Percentiles rank a stretch among this genome's conserved stretches.
These are phyloP conservation scores for Aspergillus cavernicola DNA, from an alignment of 495 filamentous ascomycete species.

Conservation along the genomic window DNA sequence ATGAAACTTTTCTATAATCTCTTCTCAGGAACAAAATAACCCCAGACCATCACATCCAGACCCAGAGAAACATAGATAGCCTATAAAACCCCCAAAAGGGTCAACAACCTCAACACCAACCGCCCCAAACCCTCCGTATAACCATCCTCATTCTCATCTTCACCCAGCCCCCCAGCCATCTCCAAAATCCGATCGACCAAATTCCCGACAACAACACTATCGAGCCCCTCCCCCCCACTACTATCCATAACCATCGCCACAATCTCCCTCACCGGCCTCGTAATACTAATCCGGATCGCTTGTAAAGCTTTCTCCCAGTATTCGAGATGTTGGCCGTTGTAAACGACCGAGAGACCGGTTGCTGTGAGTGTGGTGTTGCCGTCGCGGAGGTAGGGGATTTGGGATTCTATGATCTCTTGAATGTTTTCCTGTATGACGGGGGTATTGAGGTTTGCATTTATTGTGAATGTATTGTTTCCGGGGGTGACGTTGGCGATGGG, in stretches of 20 bases:
- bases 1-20: too few relatives aligned
- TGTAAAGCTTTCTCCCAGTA: background rate
- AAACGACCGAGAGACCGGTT: background rate
- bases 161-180: background rate
- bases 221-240: background rate
- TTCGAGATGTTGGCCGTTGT: background rate
- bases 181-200: background rate
- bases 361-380: background rate
- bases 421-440: background rate
- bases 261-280: background rate
- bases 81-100: background rate
- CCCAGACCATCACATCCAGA: too few relatives aligned
- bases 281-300: background rate
- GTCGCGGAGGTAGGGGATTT: background rate
- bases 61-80: too few relatives aligned
- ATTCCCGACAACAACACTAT: too few relatives aligned
- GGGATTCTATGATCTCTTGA: background rate
- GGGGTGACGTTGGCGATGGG: background rate
- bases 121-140: background rate
- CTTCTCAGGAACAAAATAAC: too few relatives aligned
- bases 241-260: background rate
- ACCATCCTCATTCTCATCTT: background rate
- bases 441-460: background rate
- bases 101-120: background rate
- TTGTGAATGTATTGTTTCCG: background rate